Evolutionary conservation across 2,329 filamentous ascomycete species (phyloP).

Genomic region (Phaeomoniella chlamydospora): DNA sequence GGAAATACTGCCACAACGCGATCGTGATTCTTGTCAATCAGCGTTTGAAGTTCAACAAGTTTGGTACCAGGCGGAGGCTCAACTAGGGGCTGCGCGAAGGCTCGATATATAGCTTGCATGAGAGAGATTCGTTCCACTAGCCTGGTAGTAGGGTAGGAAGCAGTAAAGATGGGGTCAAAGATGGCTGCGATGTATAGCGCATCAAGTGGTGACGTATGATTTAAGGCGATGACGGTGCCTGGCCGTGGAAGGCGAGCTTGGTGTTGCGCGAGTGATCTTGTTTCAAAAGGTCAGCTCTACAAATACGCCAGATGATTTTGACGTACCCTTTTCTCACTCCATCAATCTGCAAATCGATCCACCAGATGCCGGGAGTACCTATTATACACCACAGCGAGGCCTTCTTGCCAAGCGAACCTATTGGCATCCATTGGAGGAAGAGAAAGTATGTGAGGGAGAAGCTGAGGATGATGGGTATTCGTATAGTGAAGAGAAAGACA

Average conservation of each 20-base stretch:
- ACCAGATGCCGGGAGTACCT: constrained; percentile 86
- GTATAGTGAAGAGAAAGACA: constrained; percentile 61
- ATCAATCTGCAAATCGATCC: constrained; percentile 96
- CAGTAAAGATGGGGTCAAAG: constrained; percentile 89
- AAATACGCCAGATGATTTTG: too few relatives aligned
- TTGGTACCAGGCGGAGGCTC: constrained; percentile 24
- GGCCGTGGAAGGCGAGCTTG: constrained; percentile 61
- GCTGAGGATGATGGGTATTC: constrained; percentile 61
- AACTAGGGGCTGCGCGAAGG: constrained; percentile 47
- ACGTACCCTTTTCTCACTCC: constrained; percentile 77
- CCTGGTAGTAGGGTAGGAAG: constrained; percentile 61
- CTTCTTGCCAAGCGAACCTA: constrained; percentile 58
- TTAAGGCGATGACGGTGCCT: constrained; percentile 72
- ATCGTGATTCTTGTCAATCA: constrained; percentile 54
- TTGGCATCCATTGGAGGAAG: constrained; percentile 68
- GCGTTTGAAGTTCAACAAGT: constrained; percentile 46
- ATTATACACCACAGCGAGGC: constrained; percentile 77
- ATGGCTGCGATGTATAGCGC: constrained; percentile 87
- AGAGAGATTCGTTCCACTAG: constrained; percentile 67
- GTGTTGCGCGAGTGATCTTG: constrained; percentile 56
- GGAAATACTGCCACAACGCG: constrained; percentile 79
- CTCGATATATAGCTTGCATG: constrained; percentile 57
- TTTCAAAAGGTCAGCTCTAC: constrained; percentile 7
- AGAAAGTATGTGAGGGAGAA: constrained; percentile 60
- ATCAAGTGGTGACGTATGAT: constrained; percentile 86